phyloP scores from a whole-genome alignment of 306 rosid genomes.

The Ceratonia siliqua region DNA sequence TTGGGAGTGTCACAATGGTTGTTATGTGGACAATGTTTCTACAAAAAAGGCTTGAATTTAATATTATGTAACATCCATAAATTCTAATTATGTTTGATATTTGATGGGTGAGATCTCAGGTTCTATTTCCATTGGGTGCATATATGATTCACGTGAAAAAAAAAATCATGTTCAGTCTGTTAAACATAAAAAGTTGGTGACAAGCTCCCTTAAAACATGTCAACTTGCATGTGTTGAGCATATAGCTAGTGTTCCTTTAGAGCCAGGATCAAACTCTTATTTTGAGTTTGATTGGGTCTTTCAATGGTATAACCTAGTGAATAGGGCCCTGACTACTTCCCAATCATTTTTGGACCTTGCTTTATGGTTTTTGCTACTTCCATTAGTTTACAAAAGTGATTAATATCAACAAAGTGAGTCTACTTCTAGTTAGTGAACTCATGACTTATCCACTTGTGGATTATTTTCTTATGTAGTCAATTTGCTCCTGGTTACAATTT shows the following conservation, averaged over 20 bases:
- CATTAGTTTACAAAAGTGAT: not conserved
- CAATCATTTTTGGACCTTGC: not conserved
- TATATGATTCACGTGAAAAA: not conserved
- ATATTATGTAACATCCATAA: not conserved
- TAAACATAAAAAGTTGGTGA: not conserved
- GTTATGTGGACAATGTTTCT: constrained; percentile 2
- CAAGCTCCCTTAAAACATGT: not conserved
- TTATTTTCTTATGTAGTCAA: not conserved
- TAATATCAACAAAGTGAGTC: not conserved
- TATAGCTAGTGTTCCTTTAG: not conserved
- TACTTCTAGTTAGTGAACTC: constrained; percentile 12
- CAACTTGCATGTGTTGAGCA: not conserved
- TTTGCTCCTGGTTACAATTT: not conserved
- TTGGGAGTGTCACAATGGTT: not conserved
- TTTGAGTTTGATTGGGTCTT: not conserved
- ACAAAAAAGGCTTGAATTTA: not conserved
- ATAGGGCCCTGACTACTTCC: not conserved
- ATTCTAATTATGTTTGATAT: not conserved
- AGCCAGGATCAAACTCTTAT: constrained; percentile 10
- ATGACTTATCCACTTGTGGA: not conserved
- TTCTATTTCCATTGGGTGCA: not conserved
- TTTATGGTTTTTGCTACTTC: constrained; percentile 3
- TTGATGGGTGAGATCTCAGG: not conserved
- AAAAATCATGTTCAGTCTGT: not conserved
- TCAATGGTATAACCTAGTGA: not conserved